phyloP scores from a whole-genome alignment of 2,329 filamentous ascomycete species.

The Nakataea oryzae region DNA sequence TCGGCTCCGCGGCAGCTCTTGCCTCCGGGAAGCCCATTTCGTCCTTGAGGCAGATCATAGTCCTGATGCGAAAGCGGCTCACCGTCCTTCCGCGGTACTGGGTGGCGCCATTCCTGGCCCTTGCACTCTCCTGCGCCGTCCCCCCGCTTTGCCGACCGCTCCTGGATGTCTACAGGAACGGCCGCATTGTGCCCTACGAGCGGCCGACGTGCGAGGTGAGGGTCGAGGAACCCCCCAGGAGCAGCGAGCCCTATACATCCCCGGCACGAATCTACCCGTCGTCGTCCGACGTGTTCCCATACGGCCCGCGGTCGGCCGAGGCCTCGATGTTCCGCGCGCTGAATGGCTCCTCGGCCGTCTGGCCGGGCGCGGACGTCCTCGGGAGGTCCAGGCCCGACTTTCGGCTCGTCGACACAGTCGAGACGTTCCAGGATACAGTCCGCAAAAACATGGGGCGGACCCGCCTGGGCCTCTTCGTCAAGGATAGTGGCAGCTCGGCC shows the following conservation, averaged over 20 bases:
- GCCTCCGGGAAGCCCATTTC: conserved; percentile 60
- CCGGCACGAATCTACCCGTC: not conserved
- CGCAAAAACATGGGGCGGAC: conserved; percentile 53
- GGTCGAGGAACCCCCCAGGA: not conserved
- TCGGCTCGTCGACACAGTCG: conserved; percentile 49
- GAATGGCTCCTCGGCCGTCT: not conserved
- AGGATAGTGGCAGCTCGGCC: conserved; percentile 37
- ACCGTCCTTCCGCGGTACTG: conserved; percentile 71
- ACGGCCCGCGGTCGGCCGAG: not conserved
- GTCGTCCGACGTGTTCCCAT: not conserved
- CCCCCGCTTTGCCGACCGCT: conserved; percentile 36
- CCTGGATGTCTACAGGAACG: not conserved
- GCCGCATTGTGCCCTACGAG: conserved; percentile 16
- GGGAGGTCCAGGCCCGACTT: conserved; percentile 23
- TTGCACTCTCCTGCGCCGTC: conserved; percentile 70
- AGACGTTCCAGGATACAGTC: conserved; percentile 60
- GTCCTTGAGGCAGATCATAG: conserved; percentile 57
- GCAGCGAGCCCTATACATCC: not conserved
- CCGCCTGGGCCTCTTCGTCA: conserved; percentile 70
- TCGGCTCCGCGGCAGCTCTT: conserved; percentile 22
- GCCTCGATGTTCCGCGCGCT: not conserved
- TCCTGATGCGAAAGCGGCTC: conserved; percentile 68
- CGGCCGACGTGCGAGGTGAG: not conserved
- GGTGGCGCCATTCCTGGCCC: conserved; percentile 65
- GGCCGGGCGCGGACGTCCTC: not conserved